Evolutionary conservation across 768 basidiomycete species (phyloP).

Genomic region (Amanita molliuscula): DNA sequence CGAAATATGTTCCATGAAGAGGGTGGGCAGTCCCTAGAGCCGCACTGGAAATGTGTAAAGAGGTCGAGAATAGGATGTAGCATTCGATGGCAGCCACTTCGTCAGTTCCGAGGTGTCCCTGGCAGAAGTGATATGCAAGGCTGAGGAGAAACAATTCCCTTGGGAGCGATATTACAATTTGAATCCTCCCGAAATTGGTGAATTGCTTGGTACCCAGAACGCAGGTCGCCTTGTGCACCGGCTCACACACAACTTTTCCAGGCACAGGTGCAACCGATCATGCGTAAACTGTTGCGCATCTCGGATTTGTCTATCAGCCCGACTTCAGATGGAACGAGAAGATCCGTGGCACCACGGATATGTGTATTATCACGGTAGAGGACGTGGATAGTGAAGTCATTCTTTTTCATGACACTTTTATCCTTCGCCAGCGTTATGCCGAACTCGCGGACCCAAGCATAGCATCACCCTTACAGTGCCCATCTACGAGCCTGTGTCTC

Average conservation of each 20-base stretch:
- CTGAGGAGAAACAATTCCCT: constrained; percentile 97
- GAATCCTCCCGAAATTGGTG: constrained; percentile 85
- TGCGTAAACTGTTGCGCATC: constrained; percentile 82
- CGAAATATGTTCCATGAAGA: constrained; percentile 93
- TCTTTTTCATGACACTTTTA: constrained; percentile 89
- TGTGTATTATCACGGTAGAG: constrained; percentile 90
- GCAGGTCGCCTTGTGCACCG: constrained; percentile 88
- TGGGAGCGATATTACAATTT: constrained; percentile 98
- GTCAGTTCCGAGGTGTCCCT: constrained; percentile 94
- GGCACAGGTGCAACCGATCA: constrained; percentile 95
- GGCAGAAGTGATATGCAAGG: constrained; percentile 74
- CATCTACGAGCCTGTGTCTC: constrained; percentile 95
- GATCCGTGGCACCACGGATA: constrained; percentile 79
- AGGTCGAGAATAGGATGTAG: constrained; percentile 93
- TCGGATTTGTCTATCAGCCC: constrained; percentile 92
- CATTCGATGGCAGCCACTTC: constrained; percentile 93
- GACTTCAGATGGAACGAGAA: constrained; percentile 98
- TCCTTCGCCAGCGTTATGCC: constrained; percentile 85
- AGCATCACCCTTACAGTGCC: constrained; percentile 91
- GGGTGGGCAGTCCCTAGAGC: constrained; percentile 96
- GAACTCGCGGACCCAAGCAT: constrained; percentile 65
- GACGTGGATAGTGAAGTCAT: constrained; percentile 97
- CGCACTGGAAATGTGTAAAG: constrained; percentile 90
- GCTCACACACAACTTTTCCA: constrained; percentile 93
- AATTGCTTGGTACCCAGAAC: constrained; percentile 88